These are phyloP conservation scores for Trichaptum fuscoviolaceum DNA, from an alignment of 768 basidiomycete species.

Conservation along the genomic window DNA sequence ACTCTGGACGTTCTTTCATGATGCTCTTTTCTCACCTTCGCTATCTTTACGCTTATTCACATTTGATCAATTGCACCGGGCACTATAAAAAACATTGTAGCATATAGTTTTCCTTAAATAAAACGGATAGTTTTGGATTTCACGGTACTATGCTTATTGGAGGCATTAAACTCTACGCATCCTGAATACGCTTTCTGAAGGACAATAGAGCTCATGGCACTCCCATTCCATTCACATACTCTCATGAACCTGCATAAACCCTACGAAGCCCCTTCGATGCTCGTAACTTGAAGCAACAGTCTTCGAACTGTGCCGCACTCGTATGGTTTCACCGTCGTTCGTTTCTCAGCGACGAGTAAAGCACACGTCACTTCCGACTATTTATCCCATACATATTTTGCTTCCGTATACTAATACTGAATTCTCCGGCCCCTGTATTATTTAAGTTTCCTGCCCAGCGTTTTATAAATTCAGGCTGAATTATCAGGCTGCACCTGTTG, in stretches of 20 bases:
- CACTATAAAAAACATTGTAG: not conserved
- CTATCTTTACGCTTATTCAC: conserved; percentile 1
- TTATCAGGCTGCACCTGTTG: not conserved
- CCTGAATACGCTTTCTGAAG: not conserved
- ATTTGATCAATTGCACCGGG: not conserved
- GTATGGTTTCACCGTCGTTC: not conserved
- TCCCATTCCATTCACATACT: not conserved
- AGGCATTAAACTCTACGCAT: not conserved
- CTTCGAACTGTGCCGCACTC: not conserved
- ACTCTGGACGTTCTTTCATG: not conserved
- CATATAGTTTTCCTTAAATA: not conserved
- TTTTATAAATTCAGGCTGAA: not conserved
- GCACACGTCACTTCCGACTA: not conserved
- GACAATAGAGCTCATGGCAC: not conserved
- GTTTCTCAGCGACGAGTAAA: not conserved
- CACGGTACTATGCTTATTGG: not conserved
- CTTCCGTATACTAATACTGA: not conserved
- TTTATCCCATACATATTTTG: not conserved
- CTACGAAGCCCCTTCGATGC: not conserved
- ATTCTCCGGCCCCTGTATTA: not conserved
- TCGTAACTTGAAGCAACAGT: not conserved
- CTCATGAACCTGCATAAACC: not conserved
- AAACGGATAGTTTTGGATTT: not conserved
- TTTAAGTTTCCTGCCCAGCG: not conserved
- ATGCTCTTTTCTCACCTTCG: not conserved